Evolutionary conservation across 768 basidiomycete species (phyloP).

Genomic region (Calvatia gigantea): DNA sequence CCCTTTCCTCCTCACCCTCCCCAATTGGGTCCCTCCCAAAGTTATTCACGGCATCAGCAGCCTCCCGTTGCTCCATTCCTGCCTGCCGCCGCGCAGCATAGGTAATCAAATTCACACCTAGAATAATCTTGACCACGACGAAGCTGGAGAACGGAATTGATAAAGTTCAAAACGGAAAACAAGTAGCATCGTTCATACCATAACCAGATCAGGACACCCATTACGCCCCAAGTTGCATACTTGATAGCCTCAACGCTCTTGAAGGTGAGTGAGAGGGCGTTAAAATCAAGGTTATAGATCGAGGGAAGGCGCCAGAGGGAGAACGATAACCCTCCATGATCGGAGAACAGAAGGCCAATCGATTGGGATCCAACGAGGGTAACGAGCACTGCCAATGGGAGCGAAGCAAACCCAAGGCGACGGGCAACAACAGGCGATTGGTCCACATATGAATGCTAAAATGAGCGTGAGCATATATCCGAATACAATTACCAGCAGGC

Average conservation of each 20-base stretch:
- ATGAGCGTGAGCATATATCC: neutral
- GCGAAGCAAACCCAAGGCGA: slow-evolving; percentile 87
- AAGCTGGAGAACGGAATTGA: slow-evolving; percentile 42
- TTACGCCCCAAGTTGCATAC: slow-evolving; percentile 60
- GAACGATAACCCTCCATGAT: slow-evolving; percentile 16
- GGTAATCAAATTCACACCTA: slow-evolving; percentile 83
- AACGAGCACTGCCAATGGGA: slow-evolving; percentile 84
- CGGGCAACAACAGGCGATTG: slow-evolving; percentile 94
- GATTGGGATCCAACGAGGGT: slow-evolving; percentile 77
- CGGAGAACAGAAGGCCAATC: slow-evolving; percentile 54
- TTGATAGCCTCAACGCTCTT: slow-evolving; percentile 41
- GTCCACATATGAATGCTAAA: slow-evolving; percentile 87
- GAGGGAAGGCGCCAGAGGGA: slow-evolving; percentile 10
- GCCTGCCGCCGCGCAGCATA: slow-evolving; percentile 73
- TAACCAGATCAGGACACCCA: slow-evolving; percentile 74
- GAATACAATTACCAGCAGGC: neutral
- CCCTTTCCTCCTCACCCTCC: slow-evolving; percentile 84
- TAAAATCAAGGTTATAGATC: slow-evolving; percentile 29
- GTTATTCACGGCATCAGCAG: slow-evolving; percentile 77
- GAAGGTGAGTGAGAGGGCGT: slow-evolving; percentile 32
- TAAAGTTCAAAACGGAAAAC: neutral
- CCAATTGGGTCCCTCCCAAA: slow-evolving; percentile 91
- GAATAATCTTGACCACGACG: slow-evolving; percentile 86
- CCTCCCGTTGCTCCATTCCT: slow-evolving; percentile 75
- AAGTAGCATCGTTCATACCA: slow-evolving; percentile 54